Evolutionary conservation across 2,329 filamentous ascomycete species (phyloP), one percentile per base, ranked within the genome.

Genomic region (Teratosphaeriaceae sp.): DNA sequence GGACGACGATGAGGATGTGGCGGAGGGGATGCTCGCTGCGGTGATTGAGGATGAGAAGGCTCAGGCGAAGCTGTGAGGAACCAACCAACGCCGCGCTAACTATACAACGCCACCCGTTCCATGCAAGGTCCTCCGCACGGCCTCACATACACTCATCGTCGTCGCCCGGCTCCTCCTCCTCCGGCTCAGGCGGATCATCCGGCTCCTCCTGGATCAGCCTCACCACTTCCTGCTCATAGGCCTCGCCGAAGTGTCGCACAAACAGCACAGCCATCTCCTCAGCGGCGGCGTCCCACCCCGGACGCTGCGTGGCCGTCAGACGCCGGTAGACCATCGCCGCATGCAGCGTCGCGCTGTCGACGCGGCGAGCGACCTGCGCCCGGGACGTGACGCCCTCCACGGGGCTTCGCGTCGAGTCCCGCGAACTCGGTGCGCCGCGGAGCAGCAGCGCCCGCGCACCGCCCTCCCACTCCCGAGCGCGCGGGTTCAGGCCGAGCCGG

Each of bases 1-100:
- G 35, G 72, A 76, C 27, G 73, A 78, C 35, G 73, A 67, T 5
- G 70, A 74, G 39, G 76, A 78, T 49, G 72, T 80, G 2, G 70
- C 66, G 0, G 76, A 79, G 48, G 77, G 77, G 1, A 71, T 71
- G 52, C 57, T 79, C 41, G 64, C 73, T 44, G 71, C 69, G 23
- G 63, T 78, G 41, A 54, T 79, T 11, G 69, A 71, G 31, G 59
- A 60, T 31, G 55, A 56, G 23, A 58, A 54, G 38, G 44, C 30
- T 13, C 33, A 51, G 40, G 47, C 55, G 40, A 58, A 56, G 48
- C 42, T 59, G 26, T 58, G 42, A 63, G 31, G n/a, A n/a, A 34
- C 31, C 20, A 9, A 9, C 13, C 27, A 35, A 13, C 15, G n/a
- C 31, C 5, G 4, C 15, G 8, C 31, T 35, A 19, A 35, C 9